These are phyloP conservation scores for Dalechampia spathulata DNA, from an alignment of 441 rosid genomes.

Conservation along the genomic window DNA sequence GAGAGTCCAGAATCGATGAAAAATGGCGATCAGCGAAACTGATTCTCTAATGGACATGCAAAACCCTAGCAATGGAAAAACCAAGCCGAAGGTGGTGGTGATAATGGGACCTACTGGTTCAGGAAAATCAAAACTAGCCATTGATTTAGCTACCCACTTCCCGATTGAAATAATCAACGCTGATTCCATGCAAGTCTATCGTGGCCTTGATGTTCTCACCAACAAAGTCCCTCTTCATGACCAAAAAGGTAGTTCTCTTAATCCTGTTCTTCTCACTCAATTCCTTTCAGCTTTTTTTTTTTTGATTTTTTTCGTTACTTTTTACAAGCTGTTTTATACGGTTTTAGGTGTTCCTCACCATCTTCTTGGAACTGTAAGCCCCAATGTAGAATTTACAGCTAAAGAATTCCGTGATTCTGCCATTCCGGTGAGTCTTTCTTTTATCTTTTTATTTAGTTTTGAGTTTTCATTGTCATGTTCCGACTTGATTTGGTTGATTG, in stretches of 20 bases:
- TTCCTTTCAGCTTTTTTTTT: neutral
- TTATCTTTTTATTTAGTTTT: neutral
- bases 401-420: constrained; percentile 65
- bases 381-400: constrained; percentile 64
- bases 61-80: neutral
- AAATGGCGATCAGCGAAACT: too few relatives aligned
- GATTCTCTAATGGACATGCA: too few relatives aligned
- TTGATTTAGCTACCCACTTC: constrained; percentile 62
- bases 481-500: constrained; percentile 8
- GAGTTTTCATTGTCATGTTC: neutral
- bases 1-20: too few relatives aligned
- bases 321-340: neutral
- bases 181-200: constrained; percentile 86
- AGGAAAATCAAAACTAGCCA: constrained; percentile 74
- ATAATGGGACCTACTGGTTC: constrained; percentile 86
- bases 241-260: constrained; percentile 41
- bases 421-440: constrained; percentile 46
- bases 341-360: constrained; percentile 76
- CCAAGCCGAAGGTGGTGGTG: constrained; percentile 35
- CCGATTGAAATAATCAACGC: constrained; percentile 76
- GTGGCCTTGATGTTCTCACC: constrained; percentile 76
- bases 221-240: constrained; percentile 61
- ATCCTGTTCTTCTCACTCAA: neutral
- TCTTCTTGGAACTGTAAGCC: constrained; percentile 63
- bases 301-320: neutral